Conservation (phyloP, 2,329 filamentous ascomycete genomes). For the Penicillium fuscoglaucum region DNA sequence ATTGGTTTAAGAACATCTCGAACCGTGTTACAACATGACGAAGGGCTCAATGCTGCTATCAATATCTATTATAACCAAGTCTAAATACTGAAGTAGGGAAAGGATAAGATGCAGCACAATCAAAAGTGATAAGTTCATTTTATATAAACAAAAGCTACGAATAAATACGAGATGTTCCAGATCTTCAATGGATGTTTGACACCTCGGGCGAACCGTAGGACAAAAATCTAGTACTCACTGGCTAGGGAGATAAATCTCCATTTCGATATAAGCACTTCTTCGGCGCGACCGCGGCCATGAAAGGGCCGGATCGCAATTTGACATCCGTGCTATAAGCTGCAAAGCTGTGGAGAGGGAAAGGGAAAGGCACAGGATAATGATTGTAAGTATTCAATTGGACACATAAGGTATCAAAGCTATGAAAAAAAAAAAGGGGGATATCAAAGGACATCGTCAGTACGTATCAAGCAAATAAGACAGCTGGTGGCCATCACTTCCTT, state of each 20-base stretch:
- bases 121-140: background rate
- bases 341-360: conserved; percentile 2
- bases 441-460: background rate
- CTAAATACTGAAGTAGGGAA: background rate
- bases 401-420: conserved; percentile 1
- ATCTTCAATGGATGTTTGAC: conserved; percentile 49
- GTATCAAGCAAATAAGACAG: background rate
- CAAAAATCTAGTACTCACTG: conserved; percentile 49
- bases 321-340: conserved; percentile 80
- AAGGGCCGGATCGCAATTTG: conserved; percentile 92
- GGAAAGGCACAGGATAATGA: background rate
- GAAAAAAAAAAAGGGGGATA: background rate
- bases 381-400: conserved; percentile 7
- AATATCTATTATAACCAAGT: background rate
- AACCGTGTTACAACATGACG: background rate
- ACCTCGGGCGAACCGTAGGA: conserved; percentile 35
- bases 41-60: too few relatives aligned
- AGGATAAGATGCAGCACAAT: background rate
- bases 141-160: background rate
- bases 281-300: conserved; percentile 94
- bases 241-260: conserved; percentile 25
- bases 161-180: conserved; percentile 37
- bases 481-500: background rate
- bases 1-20: background rate
- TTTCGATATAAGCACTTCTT: conserved; percentile 90